Evolutionary conservation across 1,139 yeast genomes (phyloP), one percentile per base, ranked within the genome.

Genomic region (Nakaseomyces glabratus): DNA sequence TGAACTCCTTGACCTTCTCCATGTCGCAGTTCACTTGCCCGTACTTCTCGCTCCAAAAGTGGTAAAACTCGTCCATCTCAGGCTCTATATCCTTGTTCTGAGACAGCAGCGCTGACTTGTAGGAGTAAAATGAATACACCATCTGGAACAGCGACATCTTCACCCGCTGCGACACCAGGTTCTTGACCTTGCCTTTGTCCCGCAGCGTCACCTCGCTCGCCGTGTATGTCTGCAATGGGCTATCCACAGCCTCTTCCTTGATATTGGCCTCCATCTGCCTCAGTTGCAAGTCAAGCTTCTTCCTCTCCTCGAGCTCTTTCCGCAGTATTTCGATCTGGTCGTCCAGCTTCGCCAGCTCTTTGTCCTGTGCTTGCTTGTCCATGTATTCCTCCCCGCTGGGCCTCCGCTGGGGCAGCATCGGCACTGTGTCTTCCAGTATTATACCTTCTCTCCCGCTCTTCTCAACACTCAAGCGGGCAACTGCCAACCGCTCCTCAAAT

Each of bases 101-200:
- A 32, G 20, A 22, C 19, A 20, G 15, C 21, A 26, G 15, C 15
- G 21, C 20, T 4, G 30, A 26, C 30, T 42, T 42, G 39, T 45
- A 52, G 18, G 52, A 30, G 20, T 45, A 43, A 36, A 32, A 54
- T 2, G 57, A 44, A 39, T 53, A 52, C 14, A 54, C 30, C 45
- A 55, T 40, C 34, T 52, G 48, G 33, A 51, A 55, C 7, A 55
- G 22, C 1, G 58, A 51, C 43, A 48, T 44, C 31, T 51, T 54
- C 2, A 43, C 47, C 28, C 43, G 37, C 19, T 49, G 47, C 5
- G 51, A 39, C 21, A 42, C 39, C 19, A 26, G 25, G 18, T 24
- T 24, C 22, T 30, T 30, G 11, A 42, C 29, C 11, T 32, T 36
- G 15, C 24, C 33, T 5, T 30, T 6, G 18, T 34, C 32, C 4